These are phyloP conservation scores for Vachellia pachyceras DNA, from an alignment of 306 rosid genomes.

Conservation along the genomic window DNA sequence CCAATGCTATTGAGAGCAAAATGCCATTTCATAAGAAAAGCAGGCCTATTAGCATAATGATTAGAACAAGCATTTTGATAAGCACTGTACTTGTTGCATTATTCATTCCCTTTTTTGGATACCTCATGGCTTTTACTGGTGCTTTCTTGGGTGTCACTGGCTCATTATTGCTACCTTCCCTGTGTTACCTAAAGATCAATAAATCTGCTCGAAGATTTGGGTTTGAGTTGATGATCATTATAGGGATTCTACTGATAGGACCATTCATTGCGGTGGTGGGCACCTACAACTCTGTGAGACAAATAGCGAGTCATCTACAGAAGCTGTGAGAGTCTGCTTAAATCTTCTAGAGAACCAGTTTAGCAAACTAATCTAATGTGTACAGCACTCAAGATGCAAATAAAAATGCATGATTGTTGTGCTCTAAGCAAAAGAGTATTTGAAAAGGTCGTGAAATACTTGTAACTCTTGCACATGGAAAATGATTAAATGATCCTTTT, in stretches of 20 bases:
- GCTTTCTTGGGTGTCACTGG: no score
- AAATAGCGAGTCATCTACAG: constrained; percentile 46
- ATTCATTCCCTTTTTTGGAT: no score
- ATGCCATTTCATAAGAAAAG: no score
- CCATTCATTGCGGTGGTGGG: constrained; percentile 45
- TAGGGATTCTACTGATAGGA: constrained; percentile 48
- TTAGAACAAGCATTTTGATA: no score
- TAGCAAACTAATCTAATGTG: constrained; percentile 16
- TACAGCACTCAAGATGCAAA: not conserved
- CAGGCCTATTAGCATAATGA: no score
- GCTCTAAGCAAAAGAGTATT: constrained; percentile 12
- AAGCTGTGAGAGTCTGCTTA: not conserved
- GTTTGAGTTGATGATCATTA: constrained; percentile 42
- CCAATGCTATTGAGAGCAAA: no score
- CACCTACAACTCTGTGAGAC: constrained; percentile 47
- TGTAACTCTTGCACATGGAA: not conserved
- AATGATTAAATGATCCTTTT: no score
- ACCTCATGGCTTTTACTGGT: no score
- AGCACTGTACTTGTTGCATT: no score
- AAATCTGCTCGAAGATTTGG: constrained; percentile 44
- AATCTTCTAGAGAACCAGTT: not conserved
- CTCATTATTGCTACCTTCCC: constrained; percentile 41
- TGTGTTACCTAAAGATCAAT: constrained; percentile 61
- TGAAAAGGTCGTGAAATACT: not conserved
- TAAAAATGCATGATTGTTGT: not conserved